Percentiles rank a stretch among this genome's conserved stretches.
phyloP scores from a whole-genome alignment of 768 basidiomycete species.

The Holtermannia corniformis region DNA sequence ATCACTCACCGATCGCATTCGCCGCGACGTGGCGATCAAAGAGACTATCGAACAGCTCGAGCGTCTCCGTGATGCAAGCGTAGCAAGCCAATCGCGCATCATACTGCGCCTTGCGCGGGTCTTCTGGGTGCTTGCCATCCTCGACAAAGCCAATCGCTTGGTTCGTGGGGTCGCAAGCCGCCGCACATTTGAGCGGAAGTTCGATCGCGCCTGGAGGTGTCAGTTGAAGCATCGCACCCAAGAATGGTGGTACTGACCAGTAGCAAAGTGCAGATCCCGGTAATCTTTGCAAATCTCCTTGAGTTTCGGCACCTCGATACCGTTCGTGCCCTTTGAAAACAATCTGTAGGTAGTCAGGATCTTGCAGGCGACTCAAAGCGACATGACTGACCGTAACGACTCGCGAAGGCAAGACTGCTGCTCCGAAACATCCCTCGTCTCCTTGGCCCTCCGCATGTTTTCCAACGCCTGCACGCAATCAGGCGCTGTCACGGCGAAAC shows the following conservation, averaged over 20 bases:
- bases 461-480: conserved; percentile 63
- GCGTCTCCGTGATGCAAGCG: conserved; percentile 68
- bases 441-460: conserved; percentile 79
- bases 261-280: conserved; percentile 68
- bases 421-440: conserved; percentile 63
- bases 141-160: conserved; percentile 55
- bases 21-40: not conserved
- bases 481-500: not conserved
- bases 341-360: conserved; percentile 49
- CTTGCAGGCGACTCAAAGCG: too few relatives aligned
- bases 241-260: conserved; percentile 49
- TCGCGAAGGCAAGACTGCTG: conserved; percentile 71
- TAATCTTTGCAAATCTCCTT: conserved; percentile 84
- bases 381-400: conserved; percentile 68
- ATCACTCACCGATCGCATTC: not conserved
- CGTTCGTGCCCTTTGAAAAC: conserved; percentile 78
- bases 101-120: conserved; percentile 53
- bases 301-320: conserved; percentile 72
- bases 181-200: conserved; percentile 74
- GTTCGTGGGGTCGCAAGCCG: conserved; percentile 64
- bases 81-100: conserved; percentile 66
- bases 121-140: conserved; percentile 52
- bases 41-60: conserved; percentile 64
- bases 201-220: conserved; percentile 60
- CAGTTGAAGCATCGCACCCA: not conserved